These are phyloP conservation scores for Misopates orontium DNA, from an alignment of 257 asterid species.

Conservation along the genomic window DNA sequence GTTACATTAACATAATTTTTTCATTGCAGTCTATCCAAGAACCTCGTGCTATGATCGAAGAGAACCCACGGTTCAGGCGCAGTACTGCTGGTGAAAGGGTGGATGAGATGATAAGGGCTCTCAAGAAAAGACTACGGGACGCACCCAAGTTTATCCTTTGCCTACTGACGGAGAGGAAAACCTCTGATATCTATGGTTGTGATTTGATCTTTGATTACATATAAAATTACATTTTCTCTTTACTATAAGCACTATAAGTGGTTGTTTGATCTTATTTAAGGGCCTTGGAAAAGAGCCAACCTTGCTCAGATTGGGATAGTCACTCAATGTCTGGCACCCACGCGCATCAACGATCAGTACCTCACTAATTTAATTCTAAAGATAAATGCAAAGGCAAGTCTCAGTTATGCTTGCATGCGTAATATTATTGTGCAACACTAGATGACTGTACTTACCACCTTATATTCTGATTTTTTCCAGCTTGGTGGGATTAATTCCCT, in stretches of 20 bases:
- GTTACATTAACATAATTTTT: not conserved
- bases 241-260: not conserved
- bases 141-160: constrained; percentile 60
- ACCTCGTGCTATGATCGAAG: constrained; percentile 40
- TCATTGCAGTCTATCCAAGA: constrained; percentile 20
- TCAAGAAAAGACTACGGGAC: constrained; percentile 44
- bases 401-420: not conserved
- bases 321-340: constrained; percentile 74
- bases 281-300: constrained; percentile 71
- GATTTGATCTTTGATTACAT: not conserved
- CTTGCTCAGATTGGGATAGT: constrained; percentile 58
- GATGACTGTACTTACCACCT: not conserved
- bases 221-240: not conserved
- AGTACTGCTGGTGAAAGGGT: constrained; percentile 53
- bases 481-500: constrained; percentile 74
- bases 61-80: constrained; percentile 41
- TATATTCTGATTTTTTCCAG: constrained; percentile 32
- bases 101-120: constrained; percentile 46
- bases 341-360: constrained; percentile 67
- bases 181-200: constrained; percentile 67
- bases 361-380: constrained; percentile 64
- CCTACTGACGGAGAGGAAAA: constrained; percentile 63
- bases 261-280: constrained; percentile 37
- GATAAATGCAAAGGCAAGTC: constrained; percentile 65
- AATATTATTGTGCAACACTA: not conserved